Conservation (phyloP, 345 rosid species). For the Eutrema heterophyllum region DNA sequence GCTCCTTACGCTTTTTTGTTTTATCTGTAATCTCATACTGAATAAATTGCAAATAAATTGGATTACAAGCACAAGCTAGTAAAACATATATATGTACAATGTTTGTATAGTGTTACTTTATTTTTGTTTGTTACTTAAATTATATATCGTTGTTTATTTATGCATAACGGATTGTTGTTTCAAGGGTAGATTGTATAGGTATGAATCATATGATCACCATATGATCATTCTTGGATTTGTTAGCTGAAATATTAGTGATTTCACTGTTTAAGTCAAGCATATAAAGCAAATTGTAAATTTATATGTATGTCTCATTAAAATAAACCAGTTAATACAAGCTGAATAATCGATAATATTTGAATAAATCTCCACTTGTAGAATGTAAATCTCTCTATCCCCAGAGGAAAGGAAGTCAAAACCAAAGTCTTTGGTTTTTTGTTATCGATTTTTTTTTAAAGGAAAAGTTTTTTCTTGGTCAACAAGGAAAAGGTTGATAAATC, state of each 20-base stretch:
- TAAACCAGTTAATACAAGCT: not conserved
- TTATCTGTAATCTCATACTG: not conserved
- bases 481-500: constrained; percentile 4
- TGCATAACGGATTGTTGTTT: not conserved
- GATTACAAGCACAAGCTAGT: not conserved
- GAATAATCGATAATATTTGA: not conserved
- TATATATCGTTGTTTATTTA: not conserved
- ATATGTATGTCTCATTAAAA: not conserved
- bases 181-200: not conserved
- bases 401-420: constrained; percentile 11
- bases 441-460: not conserved
- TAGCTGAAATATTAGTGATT: not conserved
- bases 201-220: not conserved
- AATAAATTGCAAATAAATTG: not conserved
- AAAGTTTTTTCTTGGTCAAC: constrained; percentile 1
- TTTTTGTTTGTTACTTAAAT: not conserved
- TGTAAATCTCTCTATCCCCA: not conserved
- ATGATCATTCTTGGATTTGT: not conserved
- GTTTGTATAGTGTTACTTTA: not conserved
- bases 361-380: not conserved
- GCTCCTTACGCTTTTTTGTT: not conserved
- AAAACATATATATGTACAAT: not conserved
- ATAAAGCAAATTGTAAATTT: not conserved
- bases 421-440: not conserved
- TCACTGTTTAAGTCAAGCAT: constrained; percentile 1